A percentile compares a stretch with the other conserved stretches of the same genome.
Evolutionary conservation across 441 rosid species (phyloP).

Genomic region (Gossypium gossypioides): DNA sequence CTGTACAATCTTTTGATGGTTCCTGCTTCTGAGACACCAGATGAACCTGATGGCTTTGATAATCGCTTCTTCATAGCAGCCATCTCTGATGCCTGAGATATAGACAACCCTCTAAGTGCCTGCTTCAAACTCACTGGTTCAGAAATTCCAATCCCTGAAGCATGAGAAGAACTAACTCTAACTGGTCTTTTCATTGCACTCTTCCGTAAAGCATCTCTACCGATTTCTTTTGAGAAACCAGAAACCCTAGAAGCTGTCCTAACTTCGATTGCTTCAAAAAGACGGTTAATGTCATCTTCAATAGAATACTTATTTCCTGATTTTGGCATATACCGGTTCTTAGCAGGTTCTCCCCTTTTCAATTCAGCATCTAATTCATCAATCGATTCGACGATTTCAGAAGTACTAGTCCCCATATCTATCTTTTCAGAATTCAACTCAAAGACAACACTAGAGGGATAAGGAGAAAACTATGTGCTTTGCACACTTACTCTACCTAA

Average conservation of each 20-base stretch:
- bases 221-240: slow-evolving; percentile 20
- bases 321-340: slow-evolving; percentile 21
- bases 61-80: slow-evolving; percentile 58
- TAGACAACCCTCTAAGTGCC: slow-evolving; percentile 72
- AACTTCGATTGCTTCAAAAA: slow-evolving; percentile 55
- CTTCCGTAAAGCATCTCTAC: slow-evolving; percentile 37
- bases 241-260: slow-evolving; percentile 35
- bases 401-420: slow-evolving; percentile 31
- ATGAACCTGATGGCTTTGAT: slow-evolving; percentile 37
- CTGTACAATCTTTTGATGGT: slow-evolving; percentile 52
- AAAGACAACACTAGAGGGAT: slow-evolving; percentile 5
- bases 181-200: slow-evolving; percentile 71
- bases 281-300: slow-evolving; percentile 66
- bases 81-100: slow-evolving; percentile 80
- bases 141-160: slow-evolving; percentile 56
- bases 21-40: slow-evolving; percentile 47
- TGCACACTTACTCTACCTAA: slow-evolving; percentile 26
- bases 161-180: slow-evolving; percentile 48
- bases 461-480: slow-evolving; percentile 3
- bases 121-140: slow-evolving; percentile 73
- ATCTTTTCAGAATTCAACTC: slow-evolving; percentile 24
- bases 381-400: slow-evolving; percentile 52
- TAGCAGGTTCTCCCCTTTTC: slow-evolving; percentile 20
- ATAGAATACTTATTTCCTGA: slow-evolving; percentile 45
- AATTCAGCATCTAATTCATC: slow-evolving; percentile 27